These are phyloP conservation scores for Handroanthus guayacan DNA, from an alignment of 257 asterid genomes.

Conservation along the genomic window DNA sequence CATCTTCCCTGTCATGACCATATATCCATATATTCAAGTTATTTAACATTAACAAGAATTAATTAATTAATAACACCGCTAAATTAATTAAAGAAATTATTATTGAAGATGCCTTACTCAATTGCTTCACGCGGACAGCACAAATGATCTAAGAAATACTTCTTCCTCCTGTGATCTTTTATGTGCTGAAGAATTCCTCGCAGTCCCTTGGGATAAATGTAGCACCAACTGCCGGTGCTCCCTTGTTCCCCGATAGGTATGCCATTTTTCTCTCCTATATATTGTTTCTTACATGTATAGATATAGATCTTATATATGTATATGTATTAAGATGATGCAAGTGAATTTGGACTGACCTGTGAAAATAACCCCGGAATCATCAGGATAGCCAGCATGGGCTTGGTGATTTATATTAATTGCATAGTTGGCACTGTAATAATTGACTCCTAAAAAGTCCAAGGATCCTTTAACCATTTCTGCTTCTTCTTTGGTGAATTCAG, in stretches of 20 bases:
- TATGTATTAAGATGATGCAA: constrained; percentile 2
- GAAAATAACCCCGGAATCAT: constrained; percentile 28
- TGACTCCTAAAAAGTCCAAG: constrained; percentile 43
- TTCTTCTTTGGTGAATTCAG: constrained; percentile 43
- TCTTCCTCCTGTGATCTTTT: constrained; percentile 45
- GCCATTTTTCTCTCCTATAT: constrained; percentile 29
- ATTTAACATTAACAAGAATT: no score
- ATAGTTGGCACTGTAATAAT: constrained; percentile 42
- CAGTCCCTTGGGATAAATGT: constrained; percentile 48
- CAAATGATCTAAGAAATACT: constrained; percentile 42
- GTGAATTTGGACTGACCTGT: constrained; percentile 18
- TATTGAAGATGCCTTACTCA: constrained; percentile 27
- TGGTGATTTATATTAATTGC: constrained; percentile 19
- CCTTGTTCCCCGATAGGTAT: constrained; percentile 35
- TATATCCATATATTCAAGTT: no score
- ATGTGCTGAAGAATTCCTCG: constrained; percentile 21
- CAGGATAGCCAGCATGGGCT: constrained; percentile 15
- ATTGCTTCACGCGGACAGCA: constrained; percentile 47
- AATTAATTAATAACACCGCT: no score
- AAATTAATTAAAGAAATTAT: no score
- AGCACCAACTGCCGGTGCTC: constrained; percentile 9
- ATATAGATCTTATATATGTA: no score
- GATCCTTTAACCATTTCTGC: constrained; percentile 43
- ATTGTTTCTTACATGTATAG: neutral
- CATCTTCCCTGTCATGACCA: constrained; percentile 44